Conservation (phyloP, 305 asterid genomes). For the Fraxinus baroniana region DNA sequence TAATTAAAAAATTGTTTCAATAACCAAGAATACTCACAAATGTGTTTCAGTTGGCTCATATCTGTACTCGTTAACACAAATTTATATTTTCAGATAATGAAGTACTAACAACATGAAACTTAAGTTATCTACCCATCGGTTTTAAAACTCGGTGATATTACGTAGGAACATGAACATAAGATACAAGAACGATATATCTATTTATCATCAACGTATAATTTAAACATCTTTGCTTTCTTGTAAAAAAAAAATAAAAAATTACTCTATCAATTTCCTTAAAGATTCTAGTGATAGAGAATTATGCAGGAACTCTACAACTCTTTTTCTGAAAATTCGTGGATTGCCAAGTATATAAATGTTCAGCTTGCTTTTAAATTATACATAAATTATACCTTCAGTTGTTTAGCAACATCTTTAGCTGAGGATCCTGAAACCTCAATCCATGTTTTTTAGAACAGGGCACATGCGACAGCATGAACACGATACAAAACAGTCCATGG, state of each 20-base stretch:
- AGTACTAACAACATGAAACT: not conserved
- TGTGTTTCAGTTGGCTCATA: not conserved
- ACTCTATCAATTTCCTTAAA: too few species aligned
- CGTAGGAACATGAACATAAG: too few species aligned
- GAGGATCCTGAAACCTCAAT: conserved; percentile 37
- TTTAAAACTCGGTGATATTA: not conserved
- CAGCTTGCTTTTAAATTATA: too few species aligned
- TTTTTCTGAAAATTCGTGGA: not conserved
- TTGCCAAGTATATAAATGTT: not conserved
- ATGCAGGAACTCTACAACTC: not conserved
- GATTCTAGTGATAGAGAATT: too few species aligned
- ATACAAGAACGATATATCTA: too few species aligned
- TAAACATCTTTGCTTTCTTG: too few species aligned
- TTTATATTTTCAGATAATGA: not conserved
- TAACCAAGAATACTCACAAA: too few species aligned
- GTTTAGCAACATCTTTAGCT: conserved; percentile 32
- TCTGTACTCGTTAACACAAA: not conserved
- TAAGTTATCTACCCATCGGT: not conserved
- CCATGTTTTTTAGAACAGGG: conserved; percentile 35
- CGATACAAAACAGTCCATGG: conserved; percentile 24
- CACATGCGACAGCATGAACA: conserved; percentile 35
- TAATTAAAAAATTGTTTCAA: too few species aligned
- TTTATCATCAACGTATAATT: too few species aligned
- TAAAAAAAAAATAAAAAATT: too few species aligned
- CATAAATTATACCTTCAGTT: conserved; percentile 27